Evolutionary conservation across 1,139 yeast genomes (phyloP), one percentile per base, ranked within the genome.

Genomic region (Taphrina flavorubra): DNA sequence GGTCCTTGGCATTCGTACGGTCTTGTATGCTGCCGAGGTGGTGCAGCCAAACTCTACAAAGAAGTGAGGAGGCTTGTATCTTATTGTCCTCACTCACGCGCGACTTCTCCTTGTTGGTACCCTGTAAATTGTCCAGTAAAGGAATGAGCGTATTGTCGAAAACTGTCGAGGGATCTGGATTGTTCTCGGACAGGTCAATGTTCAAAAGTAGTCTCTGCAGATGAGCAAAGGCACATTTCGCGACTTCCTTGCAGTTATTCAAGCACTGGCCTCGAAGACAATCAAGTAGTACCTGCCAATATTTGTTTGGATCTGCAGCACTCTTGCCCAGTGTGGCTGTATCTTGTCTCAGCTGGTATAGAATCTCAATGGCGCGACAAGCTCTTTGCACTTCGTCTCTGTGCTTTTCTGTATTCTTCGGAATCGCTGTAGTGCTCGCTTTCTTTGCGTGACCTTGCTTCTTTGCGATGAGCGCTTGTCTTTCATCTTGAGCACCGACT

Each of bases 221-320:
- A 76, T 69, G 82, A 79, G 70, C 73, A 60, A 79, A 73, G 0
- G 97, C 94, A 76, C 81, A 85, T 0, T 83, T 78, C 59, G 97
- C 81, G 13, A 92, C 81, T 75, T 89, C 92, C 47, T 90, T 82
- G 76, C 96, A 90, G 10, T 96, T 96, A 74, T 91, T 92, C 76
- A 89, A 84, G 76, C 97, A 90, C 77, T 92, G 97, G 74, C 89
- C 92, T 0, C 95, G 91, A 70, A 92, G 81, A 0, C 95, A 94
- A 75, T 90, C 70, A 14, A 72, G 66, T 31, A 73, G 68, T 25
- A 72, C 71, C 42, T 66, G 65, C 72, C 73, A 74, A 51, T 69
- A 73, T 34, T 63, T 65, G 34, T 62, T 40, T 14, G 59, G 51
- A 11, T 37, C 37, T 14, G 16, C 16, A 10, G 58, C 51, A n/a